Base-by-base conservation (phyloP, 148 eudicot species). In the Vaccinium macrocarpon region DNA sequence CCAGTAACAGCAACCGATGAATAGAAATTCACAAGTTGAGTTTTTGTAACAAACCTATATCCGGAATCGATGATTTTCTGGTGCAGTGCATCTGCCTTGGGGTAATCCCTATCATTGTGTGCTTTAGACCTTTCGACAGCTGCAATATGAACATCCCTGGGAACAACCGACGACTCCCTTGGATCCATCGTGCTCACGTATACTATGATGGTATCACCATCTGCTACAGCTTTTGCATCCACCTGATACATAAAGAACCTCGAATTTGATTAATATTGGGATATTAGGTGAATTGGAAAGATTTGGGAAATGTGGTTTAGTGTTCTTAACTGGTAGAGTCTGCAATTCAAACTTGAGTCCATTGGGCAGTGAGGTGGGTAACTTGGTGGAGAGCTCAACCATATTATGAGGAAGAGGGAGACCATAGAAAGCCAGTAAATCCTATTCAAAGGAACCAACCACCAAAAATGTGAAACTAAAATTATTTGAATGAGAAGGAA, bases 191-290 rank as follows among this genome's bases (percentile, higher is more conserved):
- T 90, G 84, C 95, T 93, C 51, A 97, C 99, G 82, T 95, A 97
- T 62, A 97, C 97, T 5, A 97, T 95, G 83, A 97, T 53, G 0
- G 97, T 95, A 87, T 97, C 99, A 48, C 99, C 99, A 85, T 97
- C 99, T 38, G 98, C 95, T 78, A 97, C 97, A 55, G 99, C 97
- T 86, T 91, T 95, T 64, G 52, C 88, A 87, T 95, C 98, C 88
- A 95, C 99, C 98, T 96, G 85, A 64, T 21, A 61, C 19, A 46
- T 21, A 48, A 25, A 74, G 75, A 53, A 21, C 50, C 79, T 35
- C 38, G 38, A 35, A 35, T 35, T 52, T 21, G 51, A 73, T 29
- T 75, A 74, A 14, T 6, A 56, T 23, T 4, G 4, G 5, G 15
- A 48, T n/a, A 56, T 21, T 68, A 23, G 3, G 57, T 32, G 76